phyloP scores from a whole-genome alignment of 2,329 filamentous ascomycete species.

The Stenocarpella maydis region DNA sequence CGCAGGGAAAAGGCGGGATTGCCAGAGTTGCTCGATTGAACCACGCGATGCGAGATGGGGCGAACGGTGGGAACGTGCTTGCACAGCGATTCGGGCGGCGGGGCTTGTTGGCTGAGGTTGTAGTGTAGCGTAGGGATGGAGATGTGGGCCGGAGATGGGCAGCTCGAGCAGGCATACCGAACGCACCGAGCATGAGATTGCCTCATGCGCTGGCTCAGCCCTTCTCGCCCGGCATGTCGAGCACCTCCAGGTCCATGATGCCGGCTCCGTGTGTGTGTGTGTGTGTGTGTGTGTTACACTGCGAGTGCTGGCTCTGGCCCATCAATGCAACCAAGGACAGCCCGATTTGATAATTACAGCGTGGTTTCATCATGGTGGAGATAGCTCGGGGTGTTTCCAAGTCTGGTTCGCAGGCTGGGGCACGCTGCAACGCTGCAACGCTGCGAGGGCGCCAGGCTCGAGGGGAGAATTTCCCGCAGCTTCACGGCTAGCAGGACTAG shows the following conservation, averaged over 20 bases:
- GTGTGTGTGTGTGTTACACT: no score
- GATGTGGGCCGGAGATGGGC: constrained; percentile 20
- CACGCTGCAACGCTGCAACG: neutral
- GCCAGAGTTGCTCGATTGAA: constrained; percentile 21
- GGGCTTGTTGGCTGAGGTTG: neutral
- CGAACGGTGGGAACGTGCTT: constrained; percentile 26
- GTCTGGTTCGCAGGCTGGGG: neutral
- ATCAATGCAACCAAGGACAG: constrained; percentile 21
- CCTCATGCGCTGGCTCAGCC: neutral
- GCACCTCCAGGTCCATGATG: neutral
- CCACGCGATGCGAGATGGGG: constrained; percentile 20
- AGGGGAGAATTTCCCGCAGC: constrained; percentile 17
- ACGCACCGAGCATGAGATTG: neutral
- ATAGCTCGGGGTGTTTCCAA: constrained; percentile 23
- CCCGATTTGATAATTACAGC: constrained; percentile 27
- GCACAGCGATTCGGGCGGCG: neutral
- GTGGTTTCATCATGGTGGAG: constrained; percentile 27
- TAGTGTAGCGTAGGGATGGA: constrained; percentile 16
- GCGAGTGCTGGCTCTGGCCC: no score
- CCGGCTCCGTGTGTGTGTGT: no score
- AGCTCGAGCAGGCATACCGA: neutral
- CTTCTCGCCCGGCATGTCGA: neutral
- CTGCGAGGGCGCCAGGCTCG: neutral
- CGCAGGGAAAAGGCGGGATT: constrained; percentile 12
- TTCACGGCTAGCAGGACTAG: neutral